Conservation (phyloP, 2,329 filamentous ascomycete genomes). For the Colletotrichum cereale region DNA sequence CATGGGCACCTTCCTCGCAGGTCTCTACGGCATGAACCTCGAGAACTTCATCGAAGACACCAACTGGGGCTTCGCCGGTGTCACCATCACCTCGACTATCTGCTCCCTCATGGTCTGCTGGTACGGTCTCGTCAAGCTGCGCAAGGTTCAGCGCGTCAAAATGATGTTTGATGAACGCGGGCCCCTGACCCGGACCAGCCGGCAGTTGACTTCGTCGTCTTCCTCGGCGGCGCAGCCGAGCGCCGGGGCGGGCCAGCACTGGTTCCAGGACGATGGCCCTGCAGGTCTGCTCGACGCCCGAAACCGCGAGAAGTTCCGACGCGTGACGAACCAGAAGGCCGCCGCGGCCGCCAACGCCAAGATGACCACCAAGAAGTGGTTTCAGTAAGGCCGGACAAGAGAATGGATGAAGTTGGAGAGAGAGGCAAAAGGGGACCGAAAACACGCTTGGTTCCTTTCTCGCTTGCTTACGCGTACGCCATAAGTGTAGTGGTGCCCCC, state of each 20-base stretch:
- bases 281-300: constrained; percentile 65
- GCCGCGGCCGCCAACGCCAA: constrained; percentile 62
- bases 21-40: constrained; percentile 99
- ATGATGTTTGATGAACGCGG: constrained; percentile 73
- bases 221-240: constrained; percentile 9
- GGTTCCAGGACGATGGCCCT: constrained; percentile 63
- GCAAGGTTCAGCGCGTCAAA: constrained; percentile 87
- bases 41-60: constrained; percentile 99
- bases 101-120: constrained; percentile 83
- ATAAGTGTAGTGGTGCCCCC: background rate
- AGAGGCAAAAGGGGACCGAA: background rate
- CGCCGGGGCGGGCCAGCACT: constrained; percentile 50
- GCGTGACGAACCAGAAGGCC: constrained; percentile 54
- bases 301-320: constrained; percentile 66
- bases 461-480: background rate
- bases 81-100: constrained; percentile 77
- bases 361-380: constrained; percentile 45
- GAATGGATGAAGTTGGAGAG: background rate
- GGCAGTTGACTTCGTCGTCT: background rate
- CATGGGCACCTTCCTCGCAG: constrained; percentile 93
- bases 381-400: constrained; percentile 7
- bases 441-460: background rate
- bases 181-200: constrained; percentile 48
- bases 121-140: constrained; percentile 86
- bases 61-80: constrained; percentile 83